Base-by-base conservation (phyloP, 352 stramenopile species). In the Pythium vanterpoolii region DNA sequence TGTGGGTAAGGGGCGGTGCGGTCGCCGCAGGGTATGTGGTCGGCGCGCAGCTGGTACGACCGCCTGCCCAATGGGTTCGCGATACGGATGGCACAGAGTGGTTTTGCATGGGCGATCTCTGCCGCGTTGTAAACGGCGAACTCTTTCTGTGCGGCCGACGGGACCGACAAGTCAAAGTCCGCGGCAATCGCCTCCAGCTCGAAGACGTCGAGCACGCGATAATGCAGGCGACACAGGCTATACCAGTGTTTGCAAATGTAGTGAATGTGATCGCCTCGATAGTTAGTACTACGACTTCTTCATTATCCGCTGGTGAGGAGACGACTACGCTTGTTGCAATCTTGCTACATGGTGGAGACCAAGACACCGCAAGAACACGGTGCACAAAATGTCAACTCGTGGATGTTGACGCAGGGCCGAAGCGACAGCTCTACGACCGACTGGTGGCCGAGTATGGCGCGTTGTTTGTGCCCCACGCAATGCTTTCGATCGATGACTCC, bases 101-200 rank as follows among this genome's bases (percentile, higher is more conserved):
- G 71, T 79, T 76, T 42, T 45, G 54, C 11, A 89, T 64, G 47
- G 75, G 77, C 4, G 79, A 89, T 57, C 60, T 66, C 34, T 86
- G 75, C 42, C 66, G 53, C 14, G 55, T 76, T 4, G 10, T 74
- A 21, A 52, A 62, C 47, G 59, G 51, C 18, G 46, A 56, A 28
- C 30, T 89, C 4, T 87, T 71, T 46, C 74, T 75, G 19, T 69
- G 63, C 24, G 77, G 77, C 8, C 77, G 79, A 16, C 59, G 45
- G 2, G 79, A 89, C 54, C 59, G 68, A 33, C 61, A 71, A 31
- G 68, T 89, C 9, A 89, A 89, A 48, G 72, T 87, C 52, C 64
- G 74, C 24, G 79, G 79, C 28, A 73, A 82, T 18, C 66, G 69
- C 21, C 49, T 89, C 23, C 68, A 81, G 40, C 64, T 89, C 23